These are phyloP conservation scores for Bocquillonia castaneifolia DNA, from an alignment of 441 rosid genomes.

Conservation along the genomic window DNA sequence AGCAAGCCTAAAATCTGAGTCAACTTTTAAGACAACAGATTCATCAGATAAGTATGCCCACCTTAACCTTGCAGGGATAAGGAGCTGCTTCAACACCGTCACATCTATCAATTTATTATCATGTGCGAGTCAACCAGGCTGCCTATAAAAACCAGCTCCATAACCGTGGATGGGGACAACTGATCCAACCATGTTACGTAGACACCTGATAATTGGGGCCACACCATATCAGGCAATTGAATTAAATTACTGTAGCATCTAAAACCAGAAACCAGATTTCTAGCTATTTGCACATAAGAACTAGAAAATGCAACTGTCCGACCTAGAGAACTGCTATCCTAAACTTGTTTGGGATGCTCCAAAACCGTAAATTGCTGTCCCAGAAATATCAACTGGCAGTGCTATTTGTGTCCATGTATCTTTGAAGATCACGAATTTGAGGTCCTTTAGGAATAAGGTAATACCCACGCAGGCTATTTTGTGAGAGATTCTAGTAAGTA, in stretches of 20 bases:
- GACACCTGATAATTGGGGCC: conserved; percentile 38
- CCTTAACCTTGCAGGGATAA: conserved; percentile 99
- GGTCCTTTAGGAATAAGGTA: conserved; percentile 26
- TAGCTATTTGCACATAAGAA: conserved; percentile 1
- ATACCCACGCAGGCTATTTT: conserved; percentile 15
- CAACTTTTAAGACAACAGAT: conserved; percentile 80
- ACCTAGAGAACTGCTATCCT: conserved; percentile 1
- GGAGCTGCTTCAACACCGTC: conserved; percentile 54
- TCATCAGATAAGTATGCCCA: conserved; percentile 89
- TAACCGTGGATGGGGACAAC: conserved; percentile 61
- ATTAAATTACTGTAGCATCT: conserved; percentile 18
- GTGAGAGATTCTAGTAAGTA: conserved; percentile 19
- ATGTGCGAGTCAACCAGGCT: conserved; percentile 83
- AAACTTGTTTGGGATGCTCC: background rate
- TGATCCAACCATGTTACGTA: conserved; percentile 42
- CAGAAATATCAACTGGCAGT: conserved; percentile 9
- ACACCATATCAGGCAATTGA: conserved; percentile 32
- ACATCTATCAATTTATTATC: conserved; percentile 34
- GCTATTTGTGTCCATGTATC: conserved; percentile 38
- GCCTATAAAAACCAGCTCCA: conserved; percentile 84
- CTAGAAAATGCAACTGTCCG: conserved; percentile 7
- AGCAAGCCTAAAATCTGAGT: conserved; percentile 65
- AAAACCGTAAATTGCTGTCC: conserved; percentile 20
- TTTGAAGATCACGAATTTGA: no score
- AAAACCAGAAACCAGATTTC: conserved; percentile 16